Evolutionary conservation across 1,284 basidiomycete species (phyloP), one percentile per base, ranked within the genome.

Genomic region (Leccinum variabile): DNA sequence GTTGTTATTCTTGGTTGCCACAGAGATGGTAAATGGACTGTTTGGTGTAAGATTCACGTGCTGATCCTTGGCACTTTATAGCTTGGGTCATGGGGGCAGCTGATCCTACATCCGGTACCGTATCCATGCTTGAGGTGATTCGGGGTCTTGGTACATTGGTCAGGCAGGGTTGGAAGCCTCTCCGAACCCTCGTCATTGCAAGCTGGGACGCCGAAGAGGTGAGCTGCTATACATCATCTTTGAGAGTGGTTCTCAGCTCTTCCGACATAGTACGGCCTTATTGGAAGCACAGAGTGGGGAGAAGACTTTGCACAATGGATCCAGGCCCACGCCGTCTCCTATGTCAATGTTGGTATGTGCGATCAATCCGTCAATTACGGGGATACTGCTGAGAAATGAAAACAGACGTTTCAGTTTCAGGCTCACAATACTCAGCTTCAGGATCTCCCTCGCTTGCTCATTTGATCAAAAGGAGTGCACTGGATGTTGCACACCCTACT

Each of bases 201-300:
- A 91, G 88, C 66, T 97, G 94, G 95, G 94, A 97, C 75, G 96
- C 87, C 0, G 95, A 98, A 78, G 96, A 95, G 82, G 87, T 89
- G 54, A 52, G 72, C 39, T 22, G 13, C 39, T 16, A 62, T 41
- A 57, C 11, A 25, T 61, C 8, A 14, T 35, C 35, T 28, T 57
- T 14, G 18, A 59, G 30, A 50, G 16, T 60, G 54, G 32, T 63
- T 46, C 63, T 56, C 18, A 57, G 18, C n/a, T 14, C 6, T 14
- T 54, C n/a, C 10, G 22, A 25, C 54, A 6, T 35, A 93, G 86
- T 94, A 94, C 64, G 94, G 94, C 32, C 82, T 97, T 41, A 80
- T 97, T 53, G 95, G 95, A 62, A 73, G 88, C 68, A 95, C 92
- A 6, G 94, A 97, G 76, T 95, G 88, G 82, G 91, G 88, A 7